Conservation (phyloP, 805 yeast genomes). For the Jamesozyma spencerorum region DNA sequence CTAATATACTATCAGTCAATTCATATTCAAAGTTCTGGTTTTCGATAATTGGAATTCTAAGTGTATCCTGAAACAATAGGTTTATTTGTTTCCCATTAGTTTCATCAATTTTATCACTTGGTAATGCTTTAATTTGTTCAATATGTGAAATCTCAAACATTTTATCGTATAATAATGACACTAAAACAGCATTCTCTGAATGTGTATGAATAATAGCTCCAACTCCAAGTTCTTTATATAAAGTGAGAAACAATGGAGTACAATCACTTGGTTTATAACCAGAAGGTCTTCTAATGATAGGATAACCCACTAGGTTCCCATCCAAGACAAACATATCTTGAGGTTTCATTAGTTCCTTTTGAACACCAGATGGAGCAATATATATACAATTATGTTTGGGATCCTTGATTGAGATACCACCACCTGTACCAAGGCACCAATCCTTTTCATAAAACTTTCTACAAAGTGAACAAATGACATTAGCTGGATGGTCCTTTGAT, state of each 20-base stretch:
- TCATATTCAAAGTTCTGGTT: slow-evolving; percentile 86
- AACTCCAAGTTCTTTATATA: slow-evolving; percentile 58
- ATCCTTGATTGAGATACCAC: slow-evolving; percentile 68
- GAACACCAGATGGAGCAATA: slow-evolving; percentile 94
- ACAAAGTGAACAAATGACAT: slow-evolving; percentile 75
- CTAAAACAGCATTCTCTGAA: slow-evolving; percentile 80
- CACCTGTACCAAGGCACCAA: slow-evolving; percentile 96
- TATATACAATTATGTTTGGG: slow-evolving; percentile 44
- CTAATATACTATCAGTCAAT: slow-evolving; percentile 53
- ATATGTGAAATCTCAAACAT: slow-evolving; percentile 71
- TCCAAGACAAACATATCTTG: slow-evolving; percentile 73
- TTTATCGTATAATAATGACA: slow-evolving; percentile 56
- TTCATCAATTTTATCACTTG: slow-evolving; percentile 46
- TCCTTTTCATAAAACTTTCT: slow-evolving; percentile 64
- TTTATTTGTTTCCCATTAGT: slow-evolving; percentile 42
- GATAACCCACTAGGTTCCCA: slow-evolving; percentile 33
- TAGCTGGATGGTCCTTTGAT: slow-evolving; percentile 70
- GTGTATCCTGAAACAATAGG: slow-evolving; percentile 60
- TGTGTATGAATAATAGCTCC: slow-evolving; percentile 95
- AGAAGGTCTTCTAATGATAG: slow-evolving; percentile 52
- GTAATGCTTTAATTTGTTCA: slow-evolving; percentile 90
- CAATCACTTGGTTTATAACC: slow-evolving; percentile 84
- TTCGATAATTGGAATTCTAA: slow-evolving; percentile 83
- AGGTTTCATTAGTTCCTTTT: slow-evolving; percentile 80
- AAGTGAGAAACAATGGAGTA: slow-evolving; percentile 76